Evolutionary conservation across 139 green algal genomes (phyloP), one percentile per base, ranked within the genome.

Genomic region (Micractinium sp.): DNA sequence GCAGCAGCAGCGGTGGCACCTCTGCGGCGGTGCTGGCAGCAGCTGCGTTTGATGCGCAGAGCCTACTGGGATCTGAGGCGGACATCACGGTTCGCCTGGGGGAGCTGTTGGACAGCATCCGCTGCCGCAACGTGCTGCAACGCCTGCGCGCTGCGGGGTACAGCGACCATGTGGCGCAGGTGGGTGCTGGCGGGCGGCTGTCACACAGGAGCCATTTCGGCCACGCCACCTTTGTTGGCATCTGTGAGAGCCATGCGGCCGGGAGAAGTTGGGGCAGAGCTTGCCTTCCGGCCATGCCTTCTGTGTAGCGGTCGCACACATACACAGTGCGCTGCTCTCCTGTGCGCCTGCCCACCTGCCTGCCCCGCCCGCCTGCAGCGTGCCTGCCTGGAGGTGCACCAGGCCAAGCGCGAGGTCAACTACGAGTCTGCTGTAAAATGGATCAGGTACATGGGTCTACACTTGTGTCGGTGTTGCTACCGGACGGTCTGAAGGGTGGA

Each of bases 351-450:
- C 73, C 15, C 0, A 15, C 31, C 73, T 13, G 2, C 73, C 4
- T 41, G n/a, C 15, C 35, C 33, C 33, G 13, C 29, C 29, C 29
- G 9, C 18, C 29, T 47, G 67, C 83, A 91, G 89, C 89, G 89
- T 16, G 84, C 89, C 23, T 91, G 89, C 41, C 33, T 91, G 19
- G 89, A 91, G 39, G 84, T 91, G 47, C 89, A 90, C 75, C n/a
- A 82, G n/a, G 56, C 76, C 12, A 90, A 80, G 75, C 39, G 56
- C 3, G 41, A 90, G 18, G 76, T 91, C 3, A 74, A 41, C 16
- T 84, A 79, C 38, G 76, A 87, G 9, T 61, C 76, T 0, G 74
- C 76, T 0, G n/a, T 90, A 0, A 60, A 91, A 36, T 90, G 85
- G 83, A 90, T 91, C 31, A 27, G 66, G 47, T 76, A 41, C 31